A percentile compares a stretch with the other conserved stretches of the same genome.
phyloP scores from a whole-genome alignment of 2,329 filamentous ascomycete genomes.

The Kalmusia sp. region DNA sequence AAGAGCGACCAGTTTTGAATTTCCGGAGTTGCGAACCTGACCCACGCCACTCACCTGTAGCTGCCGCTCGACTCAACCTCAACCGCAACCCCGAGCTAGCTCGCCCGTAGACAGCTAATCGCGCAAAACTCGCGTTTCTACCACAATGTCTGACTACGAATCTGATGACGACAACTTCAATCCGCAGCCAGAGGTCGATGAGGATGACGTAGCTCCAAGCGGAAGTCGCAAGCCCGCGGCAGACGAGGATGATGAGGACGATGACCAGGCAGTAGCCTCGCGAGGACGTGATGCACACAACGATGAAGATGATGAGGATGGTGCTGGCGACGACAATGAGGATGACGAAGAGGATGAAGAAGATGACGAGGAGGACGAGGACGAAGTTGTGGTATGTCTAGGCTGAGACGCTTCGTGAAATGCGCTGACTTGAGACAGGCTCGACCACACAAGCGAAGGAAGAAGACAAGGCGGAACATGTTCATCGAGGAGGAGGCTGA shows the following conservation, averaged over 20 bases:
- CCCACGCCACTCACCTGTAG: conserved; percentile 1
- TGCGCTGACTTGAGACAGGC: conserved; percentile 3
- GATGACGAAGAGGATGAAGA: conserved; percentile 1
- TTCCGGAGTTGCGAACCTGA: background rate
- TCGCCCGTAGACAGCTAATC: background rate
- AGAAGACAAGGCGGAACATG: conserved; percentile 2
- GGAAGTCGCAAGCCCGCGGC: background rate
- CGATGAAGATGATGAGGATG: conserved; percentile 2
- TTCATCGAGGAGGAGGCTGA: conserved; percentile 11
- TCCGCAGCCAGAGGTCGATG: conserved; percentile 7
- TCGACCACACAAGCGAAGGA: conserved; percentile 1
- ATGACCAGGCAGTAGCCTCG: background rate
- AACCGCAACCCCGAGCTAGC: background rate
- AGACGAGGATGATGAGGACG: conserved; percentile 2
- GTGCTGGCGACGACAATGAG: background rate
- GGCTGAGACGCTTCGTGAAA: background rate
- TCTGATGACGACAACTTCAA: conserved; percentile 8
- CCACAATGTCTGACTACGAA: conserved; percentile 7
- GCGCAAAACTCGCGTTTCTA: background rate
- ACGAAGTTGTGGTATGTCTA: conserved; percentile 7
- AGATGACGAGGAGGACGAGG: conserved; percentile 2
- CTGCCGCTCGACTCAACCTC: background rate
- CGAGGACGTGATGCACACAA: background rate
- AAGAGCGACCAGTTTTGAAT: background rate
- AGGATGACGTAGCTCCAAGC: conserved; percentile 1